Percentiles rank a stretch among this genome's conserved stretches.
phyloP scores from a whole-genome alignment of 352 stramenopile species.

The Plasmopara viticola region DNA sequence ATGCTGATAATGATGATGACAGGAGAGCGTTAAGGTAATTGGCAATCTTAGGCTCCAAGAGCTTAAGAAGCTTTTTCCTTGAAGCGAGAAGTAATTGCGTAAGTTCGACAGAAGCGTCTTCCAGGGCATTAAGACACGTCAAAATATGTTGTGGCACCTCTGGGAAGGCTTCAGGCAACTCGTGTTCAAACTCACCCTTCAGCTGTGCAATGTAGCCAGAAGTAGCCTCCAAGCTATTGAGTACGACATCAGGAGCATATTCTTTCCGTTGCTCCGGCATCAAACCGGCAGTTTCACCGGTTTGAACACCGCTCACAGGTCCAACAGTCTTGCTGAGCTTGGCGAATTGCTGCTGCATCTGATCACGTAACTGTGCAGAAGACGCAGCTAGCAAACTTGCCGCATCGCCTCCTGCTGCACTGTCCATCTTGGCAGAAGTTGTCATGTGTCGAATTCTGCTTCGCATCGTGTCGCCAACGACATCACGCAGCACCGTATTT shows the following conservation, averaged over 20 bases:
- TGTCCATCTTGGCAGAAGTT: slow-evolving; percentile 55
- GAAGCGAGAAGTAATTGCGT: slow-evolving; percentile 57
- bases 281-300: slow-evolving; percentile 9
- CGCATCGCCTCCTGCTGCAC: slow-evolving; percentile 24
- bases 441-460: slow-evolving; percentile 69
- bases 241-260: slow-evolving; percentile 60
- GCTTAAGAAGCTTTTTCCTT: slow-evolving; percentile 68
- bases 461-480: slow-evolving; percentile 75
- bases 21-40: slow-evolving; percentile 47
- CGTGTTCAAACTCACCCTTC: slow-evolving; percentile 64
- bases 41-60: slow-evolving; percentile 71
- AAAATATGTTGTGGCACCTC: slow-evolving; percentile 68
- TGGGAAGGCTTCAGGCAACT: slow-evolving; percentile 64
- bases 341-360: slow-evolving; percentile 82
- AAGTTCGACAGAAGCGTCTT: slow-evolving; percentile 67
- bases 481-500: slow-evolving; percentile 73
- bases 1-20: slow-evolving; percentile 26
- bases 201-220: slow-evolving; percentile 77
- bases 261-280: slow-evolving; percentile 46
- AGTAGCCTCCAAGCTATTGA: slow-evolving; percentile 77
- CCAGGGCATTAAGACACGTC: slow-evolving; percentile 62
- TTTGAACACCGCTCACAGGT: slow-evolving; percentile 22
- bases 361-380: slow-evolving; percentile 72
- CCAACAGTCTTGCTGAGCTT: slow-evolving; percentile 82
- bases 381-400: slow-evolving; percentile 38